These are phyloP conservation scores for Steccherinum ochraceum DNA, from an alignment of 768 basidiomycete species.

Conservation along the genomic window DNA sequence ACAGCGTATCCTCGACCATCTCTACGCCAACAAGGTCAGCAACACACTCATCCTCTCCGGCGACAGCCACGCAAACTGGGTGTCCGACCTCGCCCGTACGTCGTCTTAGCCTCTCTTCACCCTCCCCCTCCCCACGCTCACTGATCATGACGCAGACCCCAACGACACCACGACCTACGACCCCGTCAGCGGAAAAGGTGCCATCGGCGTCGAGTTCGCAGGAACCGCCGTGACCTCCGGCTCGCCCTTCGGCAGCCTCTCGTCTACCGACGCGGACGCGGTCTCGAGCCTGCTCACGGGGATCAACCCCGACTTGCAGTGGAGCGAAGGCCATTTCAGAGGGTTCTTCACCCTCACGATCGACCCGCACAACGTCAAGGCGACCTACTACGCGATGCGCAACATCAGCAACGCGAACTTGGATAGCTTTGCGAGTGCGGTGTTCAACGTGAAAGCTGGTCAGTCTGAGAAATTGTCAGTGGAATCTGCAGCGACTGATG, in stretches of 20 bases:
- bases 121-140: not conserved
- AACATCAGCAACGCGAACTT: conserved; percentile 40
- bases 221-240: conserved; percentile 52
- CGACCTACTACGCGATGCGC: conserved; percentile 51
- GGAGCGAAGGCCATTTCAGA: conserved; percentile 53
- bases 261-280: conserved; percentile 31
- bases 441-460: conserved; percentile 32
- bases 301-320: conserved; percentile 46
- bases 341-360: conserved; percentile 55
- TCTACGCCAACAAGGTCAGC: conserved; percentile 43
- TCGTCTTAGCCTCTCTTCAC: conserved; percentile 2
- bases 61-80: conserved; percentile 60
- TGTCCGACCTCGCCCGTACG: conserved; percentile 49
- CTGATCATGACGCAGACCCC: conserved; percentile 27
- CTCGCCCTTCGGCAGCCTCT: conserved; percentile 40
- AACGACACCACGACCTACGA: conserved; percentile 47
- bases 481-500: not conserved
- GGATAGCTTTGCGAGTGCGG: conserved; percentile 38
- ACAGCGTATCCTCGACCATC: conserved; percentile 41
- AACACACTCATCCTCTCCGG: conserved; percentile 56
- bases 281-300: conserved; percentile 32
- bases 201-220: conserved; percentile 55
- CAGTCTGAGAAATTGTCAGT: too few relatives aligned
- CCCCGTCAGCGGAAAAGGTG: conserved; percentile 40
- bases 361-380: conserved; percentile 36